A percentile compares a stretch with the other conserved stretches of the same genome.
These are phyloP conservation scores for Psilocybe subaeruginosa DNA, from an alignment of 768 basidiomycete genomes.

Conservation along the genomic window DNA sequence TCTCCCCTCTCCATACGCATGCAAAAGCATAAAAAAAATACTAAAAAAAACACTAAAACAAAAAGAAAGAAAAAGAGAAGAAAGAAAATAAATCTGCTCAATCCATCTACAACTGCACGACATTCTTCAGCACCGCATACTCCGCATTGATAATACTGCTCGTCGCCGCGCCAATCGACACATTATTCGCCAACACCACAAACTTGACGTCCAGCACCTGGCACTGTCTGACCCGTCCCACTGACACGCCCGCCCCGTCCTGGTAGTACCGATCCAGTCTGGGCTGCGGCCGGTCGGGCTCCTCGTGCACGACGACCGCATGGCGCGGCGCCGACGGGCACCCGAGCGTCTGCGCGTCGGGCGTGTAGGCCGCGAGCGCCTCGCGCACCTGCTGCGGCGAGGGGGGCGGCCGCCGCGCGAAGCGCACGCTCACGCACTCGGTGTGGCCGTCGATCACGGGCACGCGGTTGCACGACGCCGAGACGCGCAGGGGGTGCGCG, in stretches of 20 bases:
- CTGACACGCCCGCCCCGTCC: conserved; percentile 88
- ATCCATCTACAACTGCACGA: conserved; percentile 28
- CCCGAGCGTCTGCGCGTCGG: conserved; percentile 73
- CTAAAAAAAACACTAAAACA: too few relatives aligned
- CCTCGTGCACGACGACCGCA: conserved; percentile 90
- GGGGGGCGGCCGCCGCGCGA: conserved; percentile 78
- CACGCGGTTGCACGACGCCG: conserved; percentile 93
- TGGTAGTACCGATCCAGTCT: conserved; percentile 89
- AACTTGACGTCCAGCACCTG: conserved; percentile 95
- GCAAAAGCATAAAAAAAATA: too few relatives aligned
- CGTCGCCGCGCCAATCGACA: conserved; percentile 94
- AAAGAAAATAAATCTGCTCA: neutral
- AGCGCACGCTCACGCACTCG: conserved; percentile 87
- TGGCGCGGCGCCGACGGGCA: conserved; percentile 87
- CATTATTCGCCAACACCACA: conserved; percentile 90
- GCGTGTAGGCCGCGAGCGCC: conserved; percentile 73
- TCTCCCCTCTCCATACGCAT: too few relatives aligned
- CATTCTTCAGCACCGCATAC: conserved; percentile 81
- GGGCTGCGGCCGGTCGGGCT: conserved; percentile 92
- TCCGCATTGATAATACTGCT: conserved; percentile 98
- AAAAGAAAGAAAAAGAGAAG: too few relatives aligned
- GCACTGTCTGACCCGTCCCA: conserved; percentile 91
- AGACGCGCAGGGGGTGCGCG: conserved; percentile 80
- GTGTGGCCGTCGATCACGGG: conserved; percentile 96
- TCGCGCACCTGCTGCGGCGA: conserved; percentile 86